Evolutionary conservation across 257 asterid genomes (phyloP).

Genomic region (Solanum phureja): DNA sequence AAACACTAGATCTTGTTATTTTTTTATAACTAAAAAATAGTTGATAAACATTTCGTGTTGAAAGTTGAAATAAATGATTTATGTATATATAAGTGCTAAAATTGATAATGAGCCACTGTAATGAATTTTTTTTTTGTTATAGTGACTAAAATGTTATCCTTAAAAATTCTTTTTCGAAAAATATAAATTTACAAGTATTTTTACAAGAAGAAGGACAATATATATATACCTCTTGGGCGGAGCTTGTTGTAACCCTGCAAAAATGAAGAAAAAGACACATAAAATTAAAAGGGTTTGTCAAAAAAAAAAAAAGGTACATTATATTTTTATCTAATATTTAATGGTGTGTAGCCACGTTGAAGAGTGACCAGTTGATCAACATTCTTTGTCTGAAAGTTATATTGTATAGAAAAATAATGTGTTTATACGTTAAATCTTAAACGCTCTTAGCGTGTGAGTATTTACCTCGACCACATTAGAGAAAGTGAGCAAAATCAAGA

Average conservation of each 20-base stretch:
- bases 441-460: accelerated
- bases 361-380: neutral
- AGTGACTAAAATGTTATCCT: neutral
- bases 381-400: neutral
- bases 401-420: neutral
- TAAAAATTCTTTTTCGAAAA: neutral
- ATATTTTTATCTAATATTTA: too few relatives aligned
- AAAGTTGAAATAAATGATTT: neutral
- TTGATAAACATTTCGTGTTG: neutral
- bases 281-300: too few relatives aligned
- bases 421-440: neutral
- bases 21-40: neutral
- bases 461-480: slow-evolving; percentile 15
- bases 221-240: slow-evolving; percentile 11
- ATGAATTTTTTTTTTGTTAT: neutral
- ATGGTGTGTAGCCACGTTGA: neutral
- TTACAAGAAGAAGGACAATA: neutral
- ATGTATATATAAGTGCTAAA: neutral
- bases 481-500: slow-evolving; percentile 9
- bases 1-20: neutral
- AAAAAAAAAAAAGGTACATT: neutral
- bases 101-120: neutral
- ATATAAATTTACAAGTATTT: neutral
- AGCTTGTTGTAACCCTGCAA: slow-evolving; percentile 20
- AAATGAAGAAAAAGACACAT: neutral